These are phyloP conservation scores for Floccularia luteovirens DNA, from an alignment of 768 basidiomycete genomes.

Conservation along the genomic window DNA sequence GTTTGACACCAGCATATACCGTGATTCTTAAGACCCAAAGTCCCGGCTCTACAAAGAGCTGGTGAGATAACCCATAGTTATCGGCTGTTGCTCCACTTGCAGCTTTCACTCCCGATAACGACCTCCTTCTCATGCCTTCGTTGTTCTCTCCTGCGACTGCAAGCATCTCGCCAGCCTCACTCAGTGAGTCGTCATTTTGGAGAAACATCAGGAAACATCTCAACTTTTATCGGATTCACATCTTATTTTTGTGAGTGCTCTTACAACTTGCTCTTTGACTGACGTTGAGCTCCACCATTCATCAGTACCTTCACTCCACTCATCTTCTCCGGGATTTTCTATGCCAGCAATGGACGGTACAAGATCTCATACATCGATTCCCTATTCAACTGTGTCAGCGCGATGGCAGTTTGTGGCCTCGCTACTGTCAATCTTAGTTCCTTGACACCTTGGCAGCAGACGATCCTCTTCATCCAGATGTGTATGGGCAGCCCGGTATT, in stretches of 20 bases:
- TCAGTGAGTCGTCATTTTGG: conserved; percentile 11
- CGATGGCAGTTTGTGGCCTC: conserved; percentile 75
- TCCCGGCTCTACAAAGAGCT: too few species aligned
- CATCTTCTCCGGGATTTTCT: conserved; percentile 73
- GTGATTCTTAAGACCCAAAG: too few species aligned
- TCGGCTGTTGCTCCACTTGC: too few species aligned
- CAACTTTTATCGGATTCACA: conserved; percentile 61
- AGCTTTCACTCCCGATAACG: too few species aligned
- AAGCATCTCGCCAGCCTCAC: too few species aligned
- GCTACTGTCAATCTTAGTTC: conserved; percentile 61
- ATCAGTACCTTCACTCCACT: conserved; percentile 71
- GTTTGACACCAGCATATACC: too few species aligned
- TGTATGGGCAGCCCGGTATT: conserved; percentile 62
- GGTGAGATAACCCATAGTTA: too few species aligned
- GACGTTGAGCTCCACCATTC: conserved; percentile 6
- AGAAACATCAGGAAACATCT: conserved; percentile 35
- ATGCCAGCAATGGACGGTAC: conserved; percentile 70
- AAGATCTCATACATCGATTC: conserved; percentile 71
- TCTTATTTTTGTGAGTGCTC: conserved; percentile 49
- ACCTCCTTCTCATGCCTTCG: too few species aligned
- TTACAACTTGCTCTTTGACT: conserved; percentile 1
- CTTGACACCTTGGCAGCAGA: conserved; percentile 66
- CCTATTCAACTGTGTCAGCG: conserved; percentile 70
- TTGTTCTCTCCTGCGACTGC: neutral
- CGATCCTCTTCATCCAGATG: conserved; percentile 72